Percentiles rank a stretch among this genome's conserved stretches.
Conservation (phyloP, 2,329 filamentous ascomycete genomes). For the Penicillium sp. region DNA sequence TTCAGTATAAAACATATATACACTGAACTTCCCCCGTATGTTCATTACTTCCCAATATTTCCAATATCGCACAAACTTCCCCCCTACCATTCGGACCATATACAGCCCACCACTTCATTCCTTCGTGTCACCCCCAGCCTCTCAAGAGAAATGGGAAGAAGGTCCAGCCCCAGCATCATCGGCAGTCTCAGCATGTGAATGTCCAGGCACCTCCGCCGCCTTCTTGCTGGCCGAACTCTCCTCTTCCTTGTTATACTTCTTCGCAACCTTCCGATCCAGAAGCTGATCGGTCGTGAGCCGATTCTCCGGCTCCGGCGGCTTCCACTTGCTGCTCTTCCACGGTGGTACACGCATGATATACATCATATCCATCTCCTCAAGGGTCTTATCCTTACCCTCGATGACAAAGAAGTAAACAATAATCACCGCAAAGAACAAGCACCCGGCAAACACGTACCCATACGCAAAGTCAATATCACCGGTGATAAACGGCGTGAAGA, state of each 20-base stretch:
- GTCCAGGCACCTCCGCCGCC: constrained; percentile 10
- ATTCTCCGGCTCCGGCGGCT: constrained; percentile 24
- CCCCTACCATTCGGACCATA: background rate
- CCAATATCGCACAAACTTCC: background rate
- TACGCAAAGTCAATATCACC: constrained; percentile 68
- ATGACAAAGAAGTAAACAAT: constrained; percentile 72
- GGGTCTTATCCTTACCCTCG: constrained; percentile 65
- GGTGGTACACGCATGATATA: constrained; percentile 63
- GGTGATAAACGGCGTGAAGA: constrained; percentile 78
- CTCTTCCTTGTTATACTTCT: constrained; percentile 18
- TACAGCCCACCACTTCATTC: background rate
- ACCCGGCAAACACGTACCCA: constrained; percentile 73
- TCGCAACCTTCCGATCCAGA: constrained; percentile 23
- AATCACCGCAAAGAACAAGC: constrained; percentile 61
- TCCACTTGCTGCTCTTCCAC: constrained; percentile 55
- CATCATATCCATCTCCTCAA: constrained; percentile 76
- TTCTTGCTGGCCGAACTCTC: constrained; percentile 11
- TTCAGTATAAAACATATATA: background rate
- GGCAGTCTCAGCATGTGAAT: constrained; percentile 23
- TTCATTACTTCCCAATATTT: background rate
- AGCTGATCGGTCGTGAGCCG: constrained; percentile 27
- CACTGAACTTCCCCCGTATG: background rate
- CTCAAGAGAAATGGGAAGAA: constrained; percentile 13
- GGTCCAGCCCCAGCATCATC: constrained; percentile 17
- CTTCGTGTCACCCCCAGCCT: background rate